Conservation (phyloP, 129 eudicot genomes). For the Gnaphalium uliginosum region DNA sequence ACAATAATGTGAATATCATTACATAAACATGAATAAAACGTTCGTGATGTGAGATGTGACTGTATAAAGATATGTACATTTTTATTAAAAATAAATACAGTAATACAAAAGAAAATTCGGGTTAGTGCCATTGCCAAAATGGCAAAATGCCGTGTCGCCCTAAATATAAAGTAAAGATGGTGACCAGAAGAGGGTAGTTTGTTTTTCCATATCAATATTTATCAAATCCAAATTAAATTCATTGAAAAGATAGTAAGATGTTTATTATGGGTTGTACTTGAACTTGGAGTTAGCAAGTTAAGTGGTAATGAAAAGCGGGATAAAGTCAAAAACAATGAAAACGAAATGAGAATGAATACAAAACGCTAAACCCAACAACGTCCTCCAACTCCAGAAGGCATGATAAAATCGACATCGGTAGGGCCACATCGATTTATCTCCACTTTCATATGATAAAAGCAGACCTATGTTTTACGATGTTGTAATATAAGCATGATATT, state of each 20-base stretch:
- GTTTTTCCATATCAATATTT: background rate
- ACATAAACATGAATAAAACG: too few relatives aligned
- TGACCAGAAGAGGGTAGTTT: background rate
- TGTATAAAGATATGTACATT: too few relatives aligned
- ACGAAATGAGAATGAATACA: background rate
- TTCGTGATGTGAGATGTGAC: too few relatives aligned
- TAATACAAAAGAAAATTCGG: background rate
- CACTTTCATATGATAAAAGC: background rate
- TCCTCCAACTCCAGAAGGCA: background rate
- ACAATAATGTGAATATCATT: too few relatives aligned
- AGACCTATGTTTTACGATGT: background rate
- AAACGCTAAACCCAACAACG: background rate
- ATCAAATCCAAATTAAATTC: background rate
- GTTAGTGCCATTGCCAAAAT: background rate
- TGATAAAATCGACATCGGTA: background rate
- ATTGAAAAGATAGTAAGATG: background rate
- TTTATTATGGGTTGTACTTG: background rate
- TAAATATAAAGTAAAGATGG: constrained; percentile 16
- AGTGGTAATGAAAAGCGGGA: background rate
- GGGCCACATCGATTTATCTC: background rate
- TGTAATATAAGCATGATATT: too few relatives aligned
- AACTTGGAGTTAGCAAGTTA: constrained; percentile 9
- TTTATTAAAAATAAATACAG: too few relatives aligned
- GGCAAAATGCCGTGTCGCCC: constrained; percentile 1
- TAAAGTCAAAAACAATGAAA: background rate